Base-by-base conservation (phyloP, 805 yeast species). In the Saccharomycopsis babjevae region DNA sequence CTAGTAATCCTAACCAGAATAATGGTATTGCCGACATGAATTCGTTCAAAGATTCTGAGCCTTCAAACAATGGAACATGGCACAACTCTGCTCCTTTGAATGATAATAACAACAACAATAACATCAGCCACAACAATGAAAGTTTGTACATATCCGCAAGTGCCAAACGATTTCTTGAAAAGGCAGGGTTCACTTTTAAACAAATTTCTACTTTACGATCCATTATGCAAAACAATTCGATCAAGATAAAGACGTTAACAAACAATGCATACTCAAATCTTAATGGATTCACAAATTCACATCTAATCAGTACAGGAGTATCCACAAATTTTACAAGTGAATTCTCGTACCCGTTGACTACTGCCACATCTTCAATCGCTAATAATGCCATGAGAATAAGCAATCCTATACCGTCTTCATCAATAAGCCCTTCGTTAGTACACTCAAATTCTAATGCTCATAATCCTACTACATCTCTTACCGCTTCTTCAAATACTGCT, bases 201-300 rank as follows among this genome's bases (percentile, higher is more conserved):
- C 94, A 88, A 69, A 86, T 88, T 15, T 89, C 85, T 67, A 83
- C 89, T 1, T 73, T 88, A 39, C 84, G 89, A 3, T 20, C 50
- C n/a, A 20, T 56, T n/a, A 22, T 46, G 32, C 18, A 46, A 20
- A 46, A 22, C 5, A 89, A 89, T 0, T 75, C 87, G 58, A 82
- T 87, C 38, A 92, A 25, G 15, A 54, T 46, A 22, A 46, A 46
- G 15, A 46, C 52, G 10, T 22, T 46, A 18, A 46, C 28, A 28
- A 46, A 46, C n/a, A 20, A 20, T 15, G 15, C 52, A 8, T 28
- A 25, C 3, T n/a, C 32, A 8, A 7, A 10, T 46, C 25, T n/a
- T 6, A 40, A 40, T 40, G 46, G 46, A n/a, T 40, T 40, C 22
- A 6, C 18, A n/a, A 40, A 13, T 40, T 40, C 46, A n/a, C 46